phyloP scores from a whole-genome alignment of 2,329 filamentous ascomycete species.

The Hyphodiscus sp. region DNA sequence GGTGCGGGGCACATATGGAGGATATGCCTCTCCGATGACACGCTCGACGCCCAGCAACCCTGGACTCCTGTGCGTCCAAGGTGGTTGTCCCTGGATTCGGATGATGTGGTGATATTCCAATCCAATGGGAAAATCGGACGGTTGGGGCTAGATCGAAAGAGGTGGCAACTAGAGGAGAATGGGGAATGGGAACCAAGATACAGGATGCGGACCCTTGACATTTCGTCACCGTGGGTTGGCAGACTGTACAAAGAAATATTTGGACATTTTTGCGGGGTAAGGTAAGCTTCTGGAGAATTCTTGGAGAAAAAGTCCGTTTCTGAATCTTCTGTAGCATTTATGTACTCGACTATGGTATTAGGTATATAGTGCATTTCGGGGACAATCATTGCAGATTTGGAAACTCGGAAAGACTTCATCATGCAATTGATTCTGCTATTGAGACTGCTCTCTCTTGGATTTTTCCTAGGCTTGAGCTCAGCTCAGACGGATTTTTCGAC shows the following conservation, averaged over 20 bases:
- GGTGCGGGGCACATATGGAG: too few species aligned
- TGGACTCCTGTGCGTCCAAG: too few species aligned
- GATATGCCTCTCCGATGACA: too few species aligned
- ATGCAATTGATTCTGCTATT: not conserved
- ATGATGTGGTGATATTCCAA: too few species aligned
- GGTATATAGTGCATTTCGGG: too few species aligned
- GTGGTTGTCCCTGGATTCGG: too few species aligned
- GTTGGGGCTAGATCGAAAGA: too few species aligned
- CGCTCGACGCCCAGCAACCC: too few species aligned
- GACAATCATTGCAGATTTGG: not conserved
- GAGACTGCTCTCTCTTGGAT: not conserved
- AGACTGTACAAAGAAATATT: too few species aligned
- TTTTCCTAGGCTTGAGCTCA: not conserved
- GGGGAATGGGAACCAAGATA: not conserved
- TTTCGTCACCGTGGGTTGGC: not conserved
- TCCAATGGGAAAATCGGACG: too few species aligned
- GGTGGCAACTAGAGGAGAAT: not conserved
- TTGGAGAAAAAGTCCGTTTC: not conserved
- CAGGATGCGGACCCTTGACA: not conserved
- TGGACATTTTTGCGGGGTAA: not conserved
- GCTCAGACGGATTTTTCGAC: constrained; percentile 26
- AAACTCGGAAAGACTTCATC: not conserved
- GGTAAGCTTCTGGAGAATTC: not conserved
- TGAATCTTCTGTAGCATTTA: too few species aligned
- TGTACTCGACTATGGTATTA: too few species aligned